Evolutionary conservation across 2,329 filamentous ascomycete genomes (phyloP), one percentile per base, ranked within the genome.

Genomic region (Colletotrichum sidae): DNA sequence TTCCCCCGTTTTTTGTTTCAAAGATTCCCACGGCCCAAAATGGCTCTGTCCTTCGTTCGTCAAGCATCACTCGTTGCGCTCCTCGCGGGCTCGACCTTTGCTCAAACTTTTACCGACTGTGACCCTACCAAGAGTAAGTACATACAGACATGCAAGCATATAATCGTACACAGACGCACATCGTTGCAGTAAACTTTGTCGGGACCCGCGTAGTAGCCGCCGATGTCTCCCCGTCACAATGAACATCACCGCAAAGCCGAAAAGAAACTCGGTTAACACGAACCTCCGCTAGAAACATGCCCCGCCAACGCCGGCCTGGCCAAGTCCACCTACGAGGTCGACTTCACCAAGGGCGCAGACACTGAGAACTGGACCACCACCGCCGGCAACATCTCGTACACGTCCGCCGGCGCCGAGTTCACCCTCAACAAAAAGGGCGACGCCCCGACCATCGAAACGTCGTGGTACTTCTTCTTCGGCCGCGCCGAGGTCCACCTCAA

Each of bases 381-480:
- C 15, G 70, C 64, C 3, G 71, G 73, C 38, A 73, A 65, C 2
- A 60, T 76, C 25, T 65, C 69, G 1, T 76, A 76, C 56, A 65
- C 67, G 8, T 55, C 67, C 33, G 63, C 71, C 6, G 78, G 78
- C 8, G 77, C 75, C 44, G 67, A 71, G 56, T 75, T 78, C 72
- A 86, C 86, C 65, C 93, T 93, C 75, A 84, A 82, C 0, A 76
- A 85, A 7, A 78, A 81, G 37, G 79, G 78, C 38, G 84, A 88
- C 47, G 83, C 81, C 46, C 86, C 90, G 13, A 88, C 87, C 11
- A 92, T 93, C 75, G 84, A 83, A 71, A 84, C 85, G 8, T 84
- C 90, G 69, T 93, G 91, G 83, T 94, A 94, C 80, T 92, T 96
- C 75, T 94, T 96, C 90, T 96, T 94, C 72, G 92, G 92, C 51